Evolutionary conservation across 2,329 filamentous ascomycete genomes (phyloP), one percentile per base, ranked within the genome.

Genomic region (Fusarium sp.): DNA sequence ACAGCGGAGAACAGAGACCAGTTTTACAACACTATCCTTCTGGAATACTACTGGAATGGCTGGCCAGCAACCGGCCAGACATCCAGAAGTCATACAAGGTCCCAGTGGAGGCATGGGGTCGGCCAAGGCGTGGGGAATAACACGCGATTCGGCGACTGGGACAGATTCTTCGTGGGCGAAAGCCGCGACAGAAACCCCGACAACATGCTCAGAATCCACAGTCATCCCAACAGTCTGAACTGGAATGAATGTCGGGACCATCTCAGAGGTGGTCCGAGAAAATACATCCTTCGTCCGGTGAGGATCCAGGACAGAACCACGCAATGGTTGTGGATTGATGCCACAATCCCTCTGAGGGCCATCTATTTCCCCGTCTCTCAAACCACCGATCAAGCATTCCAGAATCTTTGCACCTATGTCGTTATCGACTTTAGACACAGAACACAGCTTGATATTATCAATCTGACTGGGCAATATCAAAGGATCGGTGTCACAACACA

Each of bases 311-410:
- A 30, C 2, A 0, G 0, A 0, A 6, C 48, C 0, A 15, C 62
- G 0, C 46, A 65, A 24, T 65, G 62, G 62, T 20, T 65, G 0
- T 65, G 62, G 62, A 65, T 65, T 0, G 62, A 65, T 6, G 62
- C 32, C 10, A 65, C 62, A 0, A 53, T 65, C 0, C 62, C 62
- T 0, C 8, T 65, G 0, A 52, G 62, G 20, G 59, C 62, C 0
- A 41, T 65, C 7, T 65, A 65, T 17, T 64, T 65, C 8, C 62
- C 62, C 0, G 53, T 65, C 2, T 1, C 24, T 0, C 22, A 35
- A 0, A 39, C 0, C 1, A 28, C 62, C 8, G 62, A 65, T 11
- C 22, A 65, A 3, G 62, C 59, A 0, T 64, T 65, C 3, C 8
- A 11, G 0, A 6, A 37, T 7, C 6, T 64, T 0, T 65, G 59